Evolutionary conservation across 148 eudicot species (phyloP), one percentile per base, ranked within the genome.

Genomic region (Rhododendron molle): DNA sequence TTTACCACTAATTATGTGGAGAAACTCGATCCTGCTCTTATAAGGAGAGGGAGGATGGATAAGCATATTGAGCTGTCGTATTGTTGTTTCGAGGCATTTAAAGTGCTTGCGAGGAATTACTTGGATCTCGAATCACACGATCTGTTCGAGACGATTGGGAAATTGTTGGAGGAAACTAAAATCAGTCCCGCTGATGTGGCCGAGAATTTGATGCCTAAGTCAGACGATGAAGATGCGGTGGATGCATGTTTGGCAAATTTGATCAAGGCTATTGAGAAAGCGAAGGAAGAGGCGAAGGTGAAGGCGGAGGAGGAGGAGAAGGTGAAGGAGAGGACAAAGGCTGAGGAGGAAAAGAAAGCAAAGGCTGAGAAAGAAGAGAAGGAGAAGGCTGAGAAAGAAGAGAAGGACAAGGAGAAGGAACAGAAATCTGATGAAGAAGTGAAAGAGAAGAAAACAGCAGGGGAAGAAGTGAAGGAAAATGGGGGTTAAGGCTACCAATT

Each of bases 141-240:
- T 34, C 43, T 89, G 83, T 93, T 88, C 44, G 85, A 36, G 2
- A 86, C 46, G 0, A 78, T 93, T 65, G 15, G 76, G 47, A 15
- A 21, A 10, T 43, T 91, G 67, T 58, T 93, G 85, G 86, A 34
- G 40, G 92, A 93, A 60, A 83, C 85, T 0, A 86, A 93, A 7
- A 89, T 88, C 50, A 90, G 90, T 49, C 95, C 93, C 1, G 93
- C 95, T 44, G 93, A 92, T 82, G 93, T 90, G 81, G 93, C 93
- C 0, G 93, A 92, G 82, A 90, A 91, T 81, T 38, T 92, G 73
- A 91, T 92, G 94, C 92, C 90, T 1, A 92, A 91, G 86, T 84
- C 84, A 21, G 10, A 32, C 1, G 71, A 47, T 28, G 84, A 83
- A 13, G 88, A 91, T 54, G 89, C 69, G 0, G 87, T 54, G 0